Evolutionary conservation across 768 basidiomycete species (phyloP).

Genomic region (Auricularia heimuer): DNA sequence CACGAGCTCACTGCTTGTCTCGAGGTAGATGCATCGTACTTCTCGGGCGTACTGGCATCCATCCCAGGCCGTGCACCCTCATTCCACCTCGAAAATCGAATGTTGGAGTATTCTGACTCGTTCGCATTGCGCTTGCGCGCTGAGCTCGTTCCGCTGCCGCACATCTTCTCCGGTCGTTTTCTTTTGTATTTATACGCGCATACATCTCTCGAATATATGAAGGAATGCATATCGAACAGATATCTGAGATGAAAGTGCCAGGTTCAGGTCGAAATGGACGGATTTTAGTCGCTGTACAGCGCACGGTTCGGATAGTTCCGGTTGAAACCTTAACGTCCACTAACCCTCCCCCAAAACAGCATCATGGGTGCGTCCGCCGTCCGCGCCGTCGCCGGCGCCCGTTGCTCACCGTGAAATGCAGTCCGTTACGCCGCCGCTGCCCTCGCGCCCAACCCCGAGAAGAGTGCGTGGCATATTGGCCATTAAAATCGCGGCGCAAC

Average conservation of each 20-base stretch:
- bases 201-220: neutral
- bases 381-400: neutral
- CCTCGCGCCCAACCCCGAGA: constrained; percentile 87
- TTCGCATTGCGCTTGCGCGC: neutral
- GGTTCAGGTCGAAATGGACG: neutral
- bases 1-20: too few species aligned
- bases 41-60: too few species aligned
- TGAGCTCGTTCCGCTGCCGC: constrained; percentile 2
- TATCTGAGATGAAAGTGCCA: neutral
- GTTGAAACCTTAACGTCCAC: neutral
- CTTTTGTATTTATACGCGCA: neutral
- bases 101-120: constrained; percentile 3
- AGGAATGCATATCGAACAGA: too few species aligned
- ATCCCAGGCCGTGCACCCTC: neutral
- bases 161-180: neutral
- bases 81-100: neutral
- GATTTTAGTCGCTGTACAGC: neutral
- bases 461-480: constrained; percentile 47
- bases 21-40: too few species aligned
- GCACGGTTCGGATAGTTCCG: neutral
- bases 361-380: neutral
- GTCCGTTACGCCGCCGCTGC: constrained; percentile 92
- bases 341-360: constrained; percentile 1
- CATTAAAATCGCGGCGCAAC: too few species aligned
- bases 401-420: constrained; percentile 19